phyloP scores from a whole-genome alignment of 352 stramenopile genomes.

The Thalassiosira livingstoniorum region DNA sequence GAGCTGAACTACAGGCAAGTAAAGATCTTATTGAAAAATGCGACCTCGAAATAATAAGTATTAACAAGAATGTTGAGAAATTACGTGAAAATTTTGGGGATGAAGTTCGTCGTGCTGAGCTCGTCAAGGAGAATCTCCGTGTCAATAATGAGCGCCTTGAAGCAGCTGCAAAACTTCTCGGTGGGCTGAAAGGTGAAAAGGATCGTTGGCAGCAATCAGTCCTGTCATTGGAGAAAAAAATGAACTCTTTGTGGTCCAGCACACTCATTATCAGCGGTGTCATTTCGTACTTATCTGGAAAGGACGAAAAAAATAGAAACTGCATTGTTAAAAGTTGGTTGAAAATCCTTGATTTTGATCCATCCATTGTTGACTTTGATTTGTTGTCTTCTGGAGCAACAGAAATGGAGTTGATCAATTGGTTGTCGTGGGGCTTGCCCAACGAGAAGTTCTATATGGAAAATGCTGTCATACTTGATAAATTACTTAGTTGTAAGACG shows the following conservation, averaged over 20 bases:
- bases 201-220: neutral
- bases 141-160: conserved; percentile 31
- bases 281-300: conserved; percentile 90
- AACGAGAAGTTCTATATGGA: conserved; percentile 93
- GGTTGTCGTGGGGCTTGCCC: conserved; percentile 92
- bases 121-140: conserved; percentile 89
- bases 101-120: conserved; percentile 90
- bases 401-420: conserved; percentile 92
- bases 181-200: conserved; percentile 92
- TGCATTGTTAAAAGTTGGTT: neutral
- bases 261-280: conserved; percentile 93
- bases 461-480: conserved; percentile 94
- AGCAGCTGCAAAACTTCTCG: conserved; percentile 89
- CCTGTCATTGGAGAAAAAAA: neutral
- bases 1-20: conserved; percentile 88
- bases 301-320: conserved; percentile 87
- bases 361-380: conserved; percentile 80
- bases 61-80: conserved; percentile 54
- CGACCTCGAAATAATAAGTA: neutral
- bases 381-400: conserved; percentile 82
- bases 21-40: conserved; percentile 80
- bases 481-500: conserved; percentile 83
- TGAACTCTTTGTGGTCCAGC: conserved; percentile 59
- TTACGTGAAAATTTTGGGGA: neutral
- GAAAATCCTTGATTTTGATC: neutral